Evolutionary conservation across 1,284 basidiomycete species (phyloP).

Genomic region (Pseudozyma pruni): DNA sequence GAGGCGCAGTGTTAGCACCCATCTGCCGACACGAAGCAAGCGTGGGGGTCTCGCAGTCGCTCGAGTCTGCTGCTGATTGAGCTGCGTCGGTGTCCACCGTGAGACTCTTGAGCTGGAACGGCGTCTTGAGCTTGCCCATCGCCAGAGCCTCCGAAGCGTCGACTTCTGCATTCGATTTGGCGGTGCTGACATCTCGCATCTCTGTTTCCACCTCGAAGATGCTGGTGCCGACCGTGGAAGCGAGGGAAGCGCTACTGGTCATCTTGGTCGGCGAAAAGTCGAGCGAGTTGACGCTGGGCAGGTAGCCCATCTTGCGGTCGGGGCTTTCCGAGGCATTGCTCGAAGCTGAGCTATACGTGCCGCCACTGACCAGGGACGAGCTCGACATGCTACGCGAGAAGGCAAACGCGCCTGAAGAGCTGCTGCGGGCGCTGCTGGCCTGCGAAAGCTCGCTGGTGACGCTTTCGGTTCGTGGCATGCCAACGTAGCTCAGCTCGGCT

Average conservation of each 20-base stretch:
- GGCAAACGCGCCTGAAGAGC: constrained; percentile 45
- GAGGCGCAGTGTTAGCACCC: constrained; percentile 6
- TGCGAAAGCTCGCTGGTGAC: constrained; percentile 42
- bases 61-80: constrained; percentile 20
- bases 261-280: constrained; percentile 37
- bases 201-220: constrained; percentile 34
- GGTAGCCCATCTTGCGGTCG: constrained; percentile 27
- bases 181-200: not conserved
- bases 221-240: constrained; percentile 42
- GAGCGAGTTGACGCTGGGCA: constrained; percentile 29
- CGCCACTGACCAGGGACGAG: constrained; percentile 45
- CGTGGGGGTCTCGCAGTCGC: constrained; percentile 54
- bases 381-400: constrained; percentile 50
- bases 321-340: constrained; percentile 45
- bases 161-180: not conserved
- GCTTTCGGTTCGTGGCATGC: constrained; percentile 38
- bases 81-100: not conserved
- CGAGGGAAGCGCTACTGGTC: constrained; percentile 34
- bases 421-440: constrained; percentile 39
- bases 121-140: constrained; percentile 29
- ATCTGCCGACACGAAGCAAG: constrained; percentile 45
- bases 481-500: constrained; percentile 25
- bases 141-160: not conserved
- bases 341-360: constrained; percentile 47
- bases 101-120: constrained; percentile 33